Conservation (phyloP, 2,329 filamentous ascomycete species). For the Claviceps sp. region DNA sequence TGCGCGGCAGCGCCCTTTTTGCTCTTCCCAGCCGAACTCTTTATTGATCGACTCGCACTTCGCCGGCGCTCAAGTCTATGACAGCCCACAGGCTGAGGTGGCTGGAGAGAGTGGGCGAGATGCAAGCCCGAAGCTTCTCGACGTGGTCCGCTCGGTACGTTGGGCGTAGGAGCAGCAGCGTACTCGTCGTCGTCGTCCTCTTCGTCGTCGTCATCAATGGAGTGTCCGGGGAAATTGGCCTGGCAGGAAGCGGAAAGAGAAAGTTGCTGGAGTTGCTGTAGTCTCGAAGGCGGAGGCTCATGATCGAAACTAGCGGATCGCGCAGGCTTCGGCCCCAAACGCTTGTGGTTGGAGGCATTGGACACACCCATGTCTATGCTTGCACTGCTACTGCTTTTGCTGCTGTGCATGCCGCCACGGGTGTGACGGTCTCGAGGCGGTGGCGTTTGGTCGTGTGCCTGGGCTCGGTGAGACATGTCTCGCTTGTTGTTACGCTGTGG, state of each 20-base stretch:
- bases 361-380: conserved; percentile 51
- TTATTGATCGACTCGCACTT: conserved; percentile 42
- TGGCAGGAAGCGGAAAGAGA: conserved; percentile 26
- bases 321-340: conserved; percentile 38
- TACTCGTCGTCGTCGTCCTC: conserved; percentile 47
- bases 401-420: conserved; percentile 48
- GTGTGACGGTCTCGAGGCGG: conserved; percentile 32
- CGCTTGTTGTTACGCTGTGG: conserved; percentile 51
- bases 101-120: conserved; percentile 22
- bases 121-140: conserved; percentile 23
- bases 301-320: conserved; percentile 67
- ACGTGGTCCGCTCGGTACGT: conserved; percentile 67
- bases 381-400: conserved; percentile 58
- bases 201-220: conserved; percentile 41
- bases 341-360: conserved; percentile 45
- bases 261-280: conserved; percentile 12
- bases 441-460: conserved; percentile 23
- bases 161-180: conserved; percentile 78
- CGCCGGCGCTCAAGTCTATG: conserved; percentile 37
- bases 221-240: conserved; percentile 34
- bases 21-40: conserved; percentile 27
- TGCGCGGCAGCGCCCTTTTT: conserved; percentile 12
- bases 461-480: conserved; percentile 25
- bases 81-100: conserved; percentile 25
- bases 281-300: conserved; percentile 17